Conservation (phyloP, 148 eudicot species). For the Rhododendron williamsianum region DNA sequence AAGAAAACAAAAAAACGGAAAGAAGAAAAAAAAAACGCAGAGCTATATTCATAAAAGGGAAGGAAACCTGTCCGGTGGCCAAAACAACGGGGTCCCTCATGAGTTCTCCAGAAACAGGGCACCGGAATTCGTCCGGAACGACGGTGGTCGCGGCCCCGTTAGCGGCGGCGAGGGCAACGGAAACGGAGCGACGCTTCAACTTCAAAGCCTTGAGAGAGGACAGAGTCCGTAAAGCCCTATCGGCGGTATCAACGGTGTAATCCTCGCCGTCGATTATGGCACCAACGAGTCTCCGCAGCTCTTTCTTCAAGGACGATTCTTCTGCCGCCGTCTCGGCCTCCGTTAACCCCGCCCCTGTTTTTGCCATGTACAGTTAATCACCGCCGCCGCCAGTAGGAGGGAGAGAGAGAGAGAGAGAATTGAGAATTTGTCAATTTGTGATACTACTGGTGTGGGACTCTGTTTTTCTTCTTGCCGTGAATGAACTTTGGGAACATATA, state of each 20-base stretch:
- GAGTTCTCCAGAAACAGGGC: constrained; percentile 73
- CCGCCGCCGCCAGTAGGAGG: neutral
- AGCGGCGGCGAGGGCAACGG: neutral
- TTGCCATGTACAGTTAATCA: neutral
- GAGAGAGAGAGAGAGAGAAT: neutral
- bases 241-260: constrained; percentile 37
- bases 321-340: constrained; percentile 6
- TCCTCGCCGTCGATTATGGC: constrained; percentile 48
- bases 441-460: neutral
- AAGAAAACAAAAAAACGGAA: neutral
- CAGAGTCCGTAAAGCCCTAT: constrained; percentile 45
- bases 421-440: neutral
- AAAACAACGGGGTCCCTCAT: constrained; percentile 83
- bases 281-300: constrained; percentile 41
- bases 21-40: neutral
- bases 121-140: constrained; percentile 55
- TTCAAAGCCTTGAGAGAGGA: constrained; percentile 49
- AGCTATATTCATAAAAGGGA: neutral
- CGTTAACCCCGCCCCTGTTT: neutral
- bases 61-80: constrained; percentile 62
- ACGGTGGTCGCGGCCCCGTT: no score
- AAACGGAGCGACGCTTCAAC: constrained; percentile 20
- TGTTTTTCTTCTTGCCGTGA: neutral
- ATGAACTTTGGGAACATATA: no score
- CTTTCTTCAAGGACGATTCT: constrained; percentile 35